phyloP scores from a whole-genome alignment of 495 filamentous ascomycete species.

The Poronia punctata region DNA sequence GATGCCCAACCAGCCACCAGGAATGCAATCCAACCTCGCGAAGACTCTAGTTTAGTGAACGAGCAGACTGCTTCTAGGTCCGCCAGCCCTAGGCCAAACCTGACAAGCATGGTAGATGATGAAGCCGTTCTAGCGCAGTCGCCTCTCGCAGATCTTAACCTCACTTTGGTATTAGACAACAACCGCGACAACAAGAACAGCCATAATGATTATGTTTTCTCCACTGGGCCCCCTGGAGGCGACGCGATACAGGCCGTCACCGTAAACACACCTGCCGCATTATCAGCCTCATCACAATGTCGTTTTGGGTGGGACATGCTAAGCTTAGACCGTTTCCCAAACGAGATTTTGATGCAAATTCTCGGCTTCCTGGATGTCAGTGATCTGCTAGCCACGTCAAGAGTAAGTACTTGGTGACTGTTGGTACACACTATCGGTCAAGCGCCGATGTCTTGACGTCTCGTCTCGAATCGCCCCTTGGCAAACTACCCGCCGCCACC shows the following conservation, averaged over 20 bases:
- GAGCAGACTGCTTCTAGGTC: conserved; percentile 1
- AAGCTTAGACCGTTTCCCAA: conserved; percentile 37
- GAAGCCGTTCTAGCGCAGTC: conserved; percentile 13
- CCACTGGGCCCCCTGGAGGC: conserved; percentile 1
- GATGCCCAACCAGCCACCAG: conserved; percentile 25
- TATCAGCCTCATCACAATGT: conserved; percentile 11
- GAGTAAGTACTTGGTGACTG: conserved; percentile 36
- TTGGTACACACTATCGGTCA: conserved; percentile 2
- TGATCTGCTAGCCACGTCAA: conserved; percentile 48
- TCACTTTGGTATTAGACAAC: not conserved
- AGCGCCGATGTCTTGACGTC: conserved; percentile 8
- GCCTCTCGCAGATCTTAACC: conserved; percentile 13
- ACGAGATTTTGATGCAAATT: conserved; percentile 51
- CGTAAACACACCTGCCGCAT: conserved; percentile 3
- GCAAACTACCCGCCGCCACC: no score
- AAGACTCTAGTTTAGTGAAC: not conserved
- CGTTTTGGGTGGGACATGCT: conserved; percentile 21
- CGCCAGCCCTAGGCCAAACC: not conserved
- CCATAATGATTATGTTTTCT: no score
- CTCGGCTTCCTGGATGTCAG: conserved; percentile 50
- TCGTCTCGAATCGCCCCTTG: no score
- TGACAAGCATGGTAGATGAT: not conserved
- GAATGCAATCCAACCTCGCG: not conserved
- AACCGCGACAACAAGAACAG: no score
- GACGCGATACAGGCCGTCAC: not conserved